A percentile compares a stretch with the other conserved stretches of the same genome.
Conservation (phyloP, 352 stramenopile species). For the Phytophthora crassamura region DNA sequence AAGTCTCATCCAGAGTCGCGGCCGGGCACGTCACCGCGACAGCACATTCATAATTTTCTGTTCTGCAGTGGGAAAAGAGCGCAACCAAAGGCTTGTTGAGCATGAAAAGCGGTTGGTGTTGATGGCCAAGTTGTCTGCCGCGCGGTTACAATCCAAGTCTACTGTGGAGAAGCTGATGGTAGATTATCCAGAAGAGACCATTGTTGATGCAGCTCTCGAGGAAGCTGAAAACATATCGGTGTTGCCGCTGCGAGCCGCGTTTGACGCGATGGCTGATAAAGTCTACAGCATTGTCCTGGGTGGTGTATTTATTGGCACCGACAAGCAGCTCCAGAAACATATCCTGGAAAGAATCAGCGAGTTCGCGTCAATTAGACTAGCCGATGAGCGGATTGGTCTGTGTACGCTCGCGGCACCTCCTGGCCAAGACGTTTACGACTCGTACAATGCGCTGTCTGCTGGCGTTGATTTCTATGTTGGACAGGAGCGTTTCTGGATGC, state of each 20-base stretch:
- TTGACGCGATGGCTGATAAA: constrained; percentile 39
- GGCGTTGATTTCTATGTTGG: constrained; percentile 42
- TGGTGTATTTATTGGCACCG: constrained; percentile 29
- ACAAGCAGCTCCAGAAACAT: constrained; percentile 22
- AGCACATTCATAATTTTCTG: constrained; percentile 81
- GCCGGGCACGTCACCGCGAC: constrained; percentile 60
- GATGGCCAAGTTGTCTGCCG: constrained; percentile 46
- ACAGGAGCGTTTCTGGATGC: constrained; percentile 49
- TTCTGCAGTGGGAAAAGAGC: constrained; percentile 41
- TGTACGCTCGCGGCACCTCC: constrained; percentile 47
- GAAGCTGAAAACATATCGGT: constrained; percentile 3
- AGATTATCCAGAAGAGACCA: constrained; percentile 9
- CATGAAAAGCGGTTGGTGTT: constrained; percentile 58
- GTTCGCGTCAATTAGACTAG: constrained; percentile 41
- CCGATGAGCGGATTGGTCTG: constrained; percentile 50
- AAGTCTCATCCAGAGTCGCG: constrained; percentile 82
- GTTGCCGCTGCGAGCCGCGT: constrained; percentile 24
- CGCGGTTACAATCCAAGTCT: constrained; percentile 54
- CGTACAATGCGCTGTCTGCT: constrained; percentile 49
- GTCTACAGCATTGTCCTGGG: constrained; percentile 56
- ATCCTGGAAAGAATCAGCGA: constrained; percentile 44
- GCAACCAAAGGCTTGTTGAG: constrained; percentile 58
- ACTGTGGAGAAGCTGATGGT: constrained; percentile 49
- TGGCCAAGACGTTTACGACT: constrained; percentile 39
- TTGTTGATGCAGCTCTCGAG: background rate